These are phyloP conservation scores for Tephrocybe rancida DNA, from an alignment of 768 basidiomycete species.

Conservation along the genomic window DNA sequence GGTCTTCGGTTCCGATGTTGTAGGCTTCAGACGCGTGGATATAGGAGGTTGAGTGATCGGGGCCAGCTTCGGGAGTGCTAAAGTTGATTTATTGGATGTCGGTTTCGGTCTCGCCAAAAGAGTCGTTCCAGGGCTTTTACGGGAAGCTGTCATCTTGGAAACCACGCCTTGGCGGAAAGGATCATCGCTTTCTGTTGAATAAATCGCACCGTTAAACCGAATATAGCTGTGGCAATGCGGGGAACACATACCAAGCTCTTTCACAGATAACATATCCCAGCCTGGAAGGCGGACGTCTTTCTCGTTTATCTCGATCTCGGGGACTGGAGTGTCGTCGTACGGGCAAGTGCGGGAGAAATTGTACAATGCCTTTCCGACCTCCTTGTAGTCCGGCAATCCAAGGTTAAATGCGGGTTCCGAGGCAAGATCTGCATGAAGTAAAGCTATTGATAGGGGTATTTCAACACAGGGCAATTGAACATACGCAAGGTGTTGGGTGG, in stretches of 20 bases:
- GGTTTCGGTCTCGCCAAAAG: not conserved
- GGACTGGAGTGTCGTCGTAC: constrained; percentile 31
- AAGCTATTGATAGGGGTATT: not conserved
- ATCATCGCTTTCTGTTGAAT: constrained; percentile 28
- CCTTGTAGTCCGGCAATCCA: constrained; percentile 44
- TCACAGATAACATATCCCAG: constrained; percentile 32
- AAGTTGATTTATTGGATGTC: not conserved
- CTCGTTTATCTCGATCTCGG: constrained; percentile 30
- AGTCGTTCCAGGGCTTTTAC: not conserved
- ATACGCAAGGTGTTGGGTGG: constrained; percentile 47
- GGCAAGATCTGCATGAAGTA: constrained; percentile 33
- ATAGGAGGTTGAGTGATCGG: no score
- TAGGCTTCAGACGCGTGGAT: no score
- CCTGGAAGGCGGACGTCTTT: constrained; percentile 22
- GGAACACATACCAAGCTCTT: constrained; percentile 27
- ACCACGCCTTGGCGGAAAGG: constrained; percentile 23
- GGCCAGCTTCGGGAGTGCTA: no score
- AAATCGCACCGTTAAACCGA: not conserved
- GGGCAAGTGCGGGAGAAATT: constrained; percentile 33
- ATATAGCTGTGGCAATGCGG: no score
- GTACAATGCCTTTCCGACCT: constrained; percentile 39
- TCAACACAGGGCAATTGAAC: constrained; percentile 4
- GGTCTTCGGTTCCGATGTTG: no score
- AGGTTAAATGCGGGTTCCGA: constrained; percentile 49
- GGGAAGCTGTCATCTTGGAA: not conserved